phyloP scores from a whole-genome alignment of 2,329 filamentous ascomycete genomes.

The Fusarium hostae region DNA sequence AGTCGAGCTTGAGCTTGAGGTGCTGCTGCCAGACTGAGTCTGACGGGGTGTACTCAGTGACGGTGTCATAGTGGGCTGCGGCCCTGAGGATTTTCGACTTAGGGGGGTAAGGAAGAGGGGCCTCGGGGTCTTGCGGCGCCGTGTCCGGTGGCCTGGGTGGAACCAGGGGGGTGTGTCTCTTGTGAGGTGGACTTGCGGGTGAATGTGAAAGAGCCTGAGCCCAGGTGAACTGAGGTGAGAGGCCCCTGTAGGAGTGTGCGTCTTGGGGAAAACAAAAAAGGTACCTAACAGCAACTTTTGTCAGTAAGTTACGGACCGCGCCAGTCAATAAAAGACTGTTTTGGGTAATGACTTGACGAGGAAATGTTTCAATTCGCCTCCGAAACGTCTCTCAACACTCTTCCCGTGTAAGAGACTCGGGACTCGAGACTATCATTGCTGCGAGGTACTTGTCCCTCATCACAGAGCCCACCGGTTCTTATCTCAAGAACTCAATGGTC shows the following conservation, averaged over 20 bases:
- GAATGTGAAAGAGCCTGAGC: neutral
- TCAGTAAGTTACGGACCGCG: constrained; percentile 24
- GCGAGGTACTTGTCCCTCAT: neutral
- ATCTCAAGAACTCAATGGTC: constrained; percentile 19
- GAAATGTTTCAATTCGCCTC: constrained; percentile 8
- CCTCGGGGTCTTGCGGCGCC: constrained; percentile 34
- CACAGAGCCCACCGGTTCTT: constrained; percentile 21
- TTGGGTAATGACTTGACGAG: neutral
- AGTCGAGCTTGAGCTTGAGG: constrained; percentile 43
- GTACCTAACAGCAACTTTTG: constrained; percentile 33
- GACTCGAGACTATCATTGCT: constrained; percentile 2
- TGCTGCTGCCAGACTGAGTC: constrained; percentile 35
- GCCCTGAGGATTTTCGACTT: constrained; percentile 43
- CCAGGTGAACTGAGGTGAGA: constrained; percentile 32
- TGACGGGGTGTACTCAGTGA: constrained; percentile 44
- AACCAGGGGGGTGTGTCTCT: constrained; percentile 26
- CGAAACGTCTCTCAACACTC: neutral
- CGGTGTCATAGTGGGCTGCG: constrained; percentile 48
- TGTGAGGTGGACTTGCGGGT: constrained; percentile 12
- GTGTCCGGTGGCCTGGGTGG: constrained; percentile 42
- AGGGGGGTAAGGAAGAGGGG: constrained; percentile 35
- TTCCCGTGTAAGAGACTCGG: constrained; percentile 15
- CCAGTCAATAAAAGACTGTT: constrained; percentile 16
- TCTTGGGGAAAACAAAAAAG: constrained; percentile 21
- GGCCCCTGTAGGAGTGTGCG: constrained; percentile 33